These are phyloP conservation scores for Saccharum spontaneum DNA, from an alignment of 176 grass and related monocot species.

Conservation along the genomic window DNA sequence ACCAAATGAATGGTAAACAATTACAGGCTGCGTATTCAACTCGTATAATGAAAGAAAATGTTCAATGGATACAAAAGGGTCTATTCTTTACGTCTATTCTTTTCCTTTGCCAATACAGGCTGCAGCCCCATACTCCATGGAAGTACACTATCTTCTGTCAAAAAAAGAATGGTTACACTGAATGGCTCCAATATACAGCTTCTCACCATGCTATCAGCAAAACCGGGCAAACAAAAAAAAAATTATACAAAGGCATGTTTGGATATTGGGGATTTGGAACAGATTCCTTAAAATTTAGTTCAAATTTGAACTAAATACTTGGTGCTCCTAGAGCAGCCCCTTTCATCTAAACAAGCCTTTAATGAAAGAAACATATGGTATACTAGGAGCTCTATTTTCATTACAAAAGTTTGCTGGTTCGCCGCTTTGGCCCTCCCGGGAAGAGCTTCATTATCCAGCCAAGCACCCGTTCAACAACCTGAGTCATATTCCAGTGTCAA, in stretches of 20 bases:
- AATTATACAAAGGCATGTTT: slow-evolving; percentile 13
- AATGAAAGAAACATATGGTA: slow-evolving; percentile 39
- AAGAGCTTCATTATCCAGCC: slow-evolving; percentile 99
- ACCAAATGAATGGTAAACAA: not conserved
- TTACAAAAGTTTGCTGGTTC: slow-evolving; percentile 95
- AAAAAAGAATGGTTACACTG: slow-evolving; percentile 61
- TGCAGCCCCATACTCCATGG: slow-evolving; percentile 31
- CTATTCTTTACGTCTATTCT: slow-evolving; percentile 31
- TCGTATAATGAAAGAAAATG: not conserved
- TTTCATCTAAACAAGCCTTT: slow-evolving; percentile 18
- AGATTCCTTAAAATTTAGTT: not conserved
- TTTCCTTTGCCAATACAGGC: slow-evolving; percentile 43
- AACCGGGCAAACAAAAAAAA: slow-evolving; percentile 37
- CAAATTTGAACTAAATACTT: slow-evolving; percentile 23
- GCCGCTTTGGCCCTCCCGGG: slow-evolving; percentile 88
- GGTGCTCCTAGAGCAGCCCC: slow-evolving; percentile 11
- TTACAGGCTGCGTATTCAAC: slow-evolving; percentile 21
- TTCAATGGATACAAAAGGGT: slow-evolving; percentile 7
- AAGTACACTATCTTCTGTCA: slow-evolving; percentile 47
- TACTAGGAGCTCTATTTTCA: slow-evolving; percentile 41
- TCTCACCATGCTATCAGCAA: slow-evolving; percentile 50
- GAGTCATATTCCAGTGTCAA: slow-evolving; percentile 22
- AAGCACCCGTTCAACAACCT: slow-evolving; percentile 95
- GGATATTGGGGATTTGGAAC: not conserved
- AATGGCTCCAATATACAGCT: slow-evolving; percentile 57